Conservation (phyloP, 2,329 filamentous ascomycete genomes). For the Elsinoe fawcettii region DNA sequence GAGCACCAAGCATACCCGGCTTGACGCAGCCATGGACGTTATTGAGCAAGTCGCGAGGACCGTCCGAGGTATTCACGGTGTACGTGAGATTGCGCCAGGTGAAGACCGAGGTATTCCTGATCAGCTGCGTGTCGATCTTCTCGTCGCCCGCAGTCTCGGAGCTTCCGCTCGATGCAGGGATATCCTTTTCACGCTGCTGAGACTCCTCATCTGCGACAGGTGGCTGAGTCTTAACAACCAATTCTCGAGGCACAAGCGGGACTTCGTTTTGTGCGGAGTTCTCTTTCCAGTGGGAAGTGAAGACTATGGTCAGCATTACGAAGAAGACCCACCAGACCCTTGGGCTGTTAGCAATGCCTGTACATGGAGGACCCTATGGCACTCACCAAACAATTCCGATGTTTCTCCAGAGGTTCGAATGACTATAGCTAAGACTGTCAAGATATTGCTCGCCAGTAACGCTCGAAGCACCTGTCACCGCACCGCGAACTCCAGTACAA, state of each 20-base stretch:
- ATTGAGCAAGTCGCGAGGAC: constrained; percentile 44
- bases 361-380: too few species aligned
- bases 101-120: constrained; percentile 36
- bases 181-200: constrained; percentile 16
- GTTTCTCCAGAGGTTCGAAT: constrained; percentile 46
- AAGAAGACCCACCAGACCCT: constrained; percentile 57
- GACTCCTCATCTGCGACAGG: constrained; percentile 27
- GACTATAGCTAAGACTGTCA: constrained; percentile 42
- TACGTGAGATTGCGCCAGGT: constrained; percentile 86
- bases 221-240: too few species aligned
- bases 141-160: too few species aligned
- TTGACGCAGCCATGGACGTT: constrained; percentile 65
- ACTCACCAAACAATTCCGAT: constrained; percentile 62
- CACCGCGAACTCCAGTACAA: constrained; percentile 47
- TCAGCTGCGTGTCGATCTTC: too few species aligned
- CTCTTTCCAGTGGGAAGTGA: constrained; percentile 53
- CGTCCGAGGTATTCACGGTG: constrained; percentile 48
- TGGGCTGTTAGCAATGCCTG: too few species aligned
- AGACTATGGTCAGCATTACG: constrained; percentile 50
- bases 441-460: constrained; percentile 59
- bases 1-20: constrained; percentile 66
- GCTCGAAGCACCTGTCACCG: constrained; percentile 45
- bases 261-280: too few species aligned
- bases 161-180: constrained; percentile 4
- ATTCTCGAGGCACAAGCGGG: too few species aligned